Evolutionary conservation across 192 early-diverging fungal genomes (phyloP), one percentile per base, ranked within the genome.

Genomic region (Podila minutissima): DNA sequence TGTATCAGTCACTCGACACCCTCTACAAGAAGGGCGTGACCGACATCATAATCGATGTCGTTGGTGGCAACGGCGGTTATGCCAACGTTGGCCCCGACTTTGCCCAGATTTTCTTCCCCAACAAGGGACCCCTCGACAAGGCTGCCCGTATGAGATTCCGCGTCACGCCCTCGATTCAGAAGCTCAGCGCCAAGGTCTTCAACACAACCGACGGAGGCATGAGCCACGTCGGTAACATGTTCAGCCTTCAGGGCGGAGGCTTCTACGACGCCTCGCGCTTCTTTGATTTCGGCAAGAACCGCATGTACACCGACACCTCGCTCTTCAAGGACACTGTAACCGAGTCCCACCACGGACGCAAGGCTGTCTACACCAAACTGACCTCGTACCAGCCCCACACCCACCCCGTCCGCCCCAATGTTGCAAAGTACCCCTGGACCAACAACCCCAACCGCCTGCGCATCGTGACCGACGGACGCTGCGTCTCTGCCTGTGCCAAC

Each of bases 381-480:
- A 68, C 67, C 13, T n/a, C 67, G 5, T 59, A 59, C 32, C 35
- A 24, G 38, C 67, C 55, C 13, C 2, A 2, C 22, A 68, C 53
- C 13, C 35, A 59, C 13, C 57, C 67, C 2, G 32, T 48, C 35
- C 32, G 22, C 17, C 37, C 67, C 24, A 59, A 68, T 19, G 35
- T 59, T 4, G n/a, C 67, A 8, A 59, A 59, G 5, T 68, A 68
- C 55, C 67, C 67, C 24, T 68, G 55, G 67, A 68, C 67, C 24
- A 68, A 59, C 37, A 68, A 68, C 17, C 32, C 67, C 5, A 19
- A 28, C 24, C 51, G 35, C 15, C 9, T 68, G 10, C 67, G 67
- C n/a, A 59, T 68, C 37, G 24, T 68, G 8, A 48, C 53, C 13
- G 67, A 68, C 13, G 67, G 67, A 24, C 31, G 67, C 12, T 68